Base-by-base conservation (phyloP, 2,329 filamentous ascomycete species). In the Aciculosporium take region DNA sequence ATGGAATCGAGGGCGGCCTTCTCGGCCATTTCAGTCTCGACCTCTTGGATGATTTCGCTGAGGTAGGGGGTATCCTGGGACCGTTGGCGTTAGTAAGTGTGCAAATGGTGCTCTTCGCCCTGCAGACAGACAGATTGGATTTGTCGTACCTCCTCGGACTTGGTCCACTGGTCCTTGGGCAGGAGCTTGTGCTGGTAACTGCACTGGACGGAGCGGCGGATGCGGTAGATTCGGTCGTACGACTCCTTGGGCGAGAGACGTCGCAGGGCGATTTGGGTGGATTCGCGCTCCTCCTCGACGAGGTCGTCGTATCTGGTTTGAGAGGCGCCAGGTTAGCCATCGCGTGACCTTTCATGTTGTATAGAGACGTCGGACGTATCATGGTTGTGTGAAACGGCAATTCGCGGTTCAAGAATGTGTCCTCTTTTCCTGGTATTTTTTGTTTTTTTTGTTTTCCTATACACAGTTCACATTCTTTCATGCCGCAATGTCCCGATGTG, bases 201-300 rank as follows among this genome's bases (percentile, higher is more conserved):
- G 63, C 67, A 69, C 69, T 98, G 91, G 68, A 93, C 80, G 56
- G 91, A 89, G 67, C 91, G 81, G 69, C 91, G 85, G 66, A 98
- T 78, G 60, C 91, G 88, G 81, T 87, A 98, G 63, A 96, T 79
- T 63, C 91, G 89, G 71, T 98, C 91, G 70, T 96, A 96, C 56
- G 81, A 75, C 62, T 91, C 85, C 72, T 93, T 85, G 56, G 85
- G 75, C 44, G 84, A 77, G 48, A 98, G 83, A 62, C 91, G 86
- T 75, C 84, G 84, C 58, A 98, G 76, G 49, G 91, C 91, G 54
- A 81, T 75, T 65, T 91, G 81, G 56, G 94, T 86, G 44, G 72
- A 68, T 56, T 91, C 84, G 71, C 75, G 82, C 71, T 98, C 91
- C 68, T 98, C 91, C 61, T 84, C 78, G 62, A 95, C 84, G 62